Percentiles rank a stretch among this genome's conserved stretches.
These are phyloP conservation scores for Entamoeba nuttalli DNA, from an alignment of 208 protist species.

Conservation along the genomic window DNA sequence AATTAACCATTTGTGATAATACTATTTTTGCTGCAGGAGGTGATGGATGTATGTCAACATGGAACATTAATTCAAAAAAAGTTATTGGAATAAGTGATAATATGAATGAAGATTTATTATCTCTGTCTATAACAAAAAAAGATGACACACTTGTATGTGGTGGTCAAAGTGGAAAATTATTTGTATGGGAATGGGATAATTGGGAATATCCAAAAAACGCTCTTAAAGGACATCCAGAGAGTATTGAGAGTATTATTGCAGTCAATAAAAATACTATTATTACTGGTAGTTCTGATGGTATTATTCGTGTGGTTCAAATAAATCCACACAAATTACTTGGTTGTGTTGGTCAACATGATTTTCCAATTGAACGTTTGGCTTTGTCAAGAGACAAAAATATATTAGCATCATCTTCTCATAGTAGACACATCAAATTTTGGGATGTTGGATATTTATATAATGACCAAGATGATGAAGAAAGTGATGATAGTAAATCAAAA, in stretches of 20 bases:
- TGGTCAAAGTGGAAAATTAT: neutral
- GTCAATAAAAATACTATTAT: neutral
- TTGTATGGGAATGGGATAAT: neutral
- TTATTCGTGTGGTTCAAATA: neutral
- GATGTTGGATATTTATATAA: neutral
- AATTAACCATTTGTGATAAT: neutral
- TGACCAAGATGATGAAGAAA: neutral
- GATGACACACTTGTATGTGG: neutral
- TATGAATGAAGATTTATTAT: neutral
- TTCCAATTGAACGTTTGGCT: neutral
- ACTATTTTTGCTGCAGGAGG: neutral
- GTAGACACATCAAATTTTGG: slow-evolving; percentile 3
- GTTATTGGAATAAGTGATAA: neutral
- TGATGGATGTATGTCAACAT: slow-evolving; percentile 1
- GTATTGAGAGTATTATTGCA: neutral
- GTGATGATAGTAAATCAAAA: neutral
- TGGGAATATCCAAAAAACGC: neutral
- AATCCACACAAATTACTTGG: neutral
- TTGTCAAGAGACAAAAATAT: neutral
- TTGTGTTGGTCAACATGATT: slow-evolving; percentile 5
- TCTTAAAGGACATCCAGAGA: neutral
- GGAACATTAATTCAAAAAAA: neutral
- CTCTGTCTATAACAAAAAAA: neutral
- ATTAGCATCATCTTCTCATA: neutral
- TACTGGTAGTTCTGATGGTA: neutral